phyloP scores from a whole-genome alignment of 1,139 yeast genomes.

The Candida sp. region DNA sequence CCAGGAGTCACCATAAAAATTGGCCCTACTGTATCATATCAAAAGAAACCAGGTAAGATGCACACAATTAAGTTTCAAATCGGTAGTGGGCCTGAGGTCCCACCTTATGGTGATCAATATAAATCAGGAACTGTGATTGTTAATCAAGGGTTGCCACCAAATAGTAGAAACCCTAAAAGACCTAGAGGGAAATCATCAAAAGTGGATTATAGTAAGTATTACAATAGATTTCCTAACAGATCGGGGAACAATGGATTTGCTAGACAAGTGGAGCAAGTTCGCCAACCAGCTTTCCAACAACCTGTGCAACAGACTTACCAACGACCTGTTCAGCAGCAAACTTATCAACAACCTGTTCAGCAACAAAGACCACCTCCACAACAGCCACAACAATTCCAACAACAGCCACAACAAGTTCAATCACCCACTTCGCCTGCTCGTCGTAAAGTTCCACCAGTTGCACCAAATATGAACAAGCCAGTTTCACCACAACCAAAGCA shows the following conservation, averaged over 20 bases:
- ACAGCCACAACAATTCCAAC: constrained; percentile 7
- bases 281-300: constrained; percentile 11
- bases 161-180: constrained; percentile 64
- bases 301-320: constrained; percentile 9
- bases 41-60: constrained; percentile 85
- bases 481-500: constrained; percentile 9
- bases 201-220: constrained; percentile 44
- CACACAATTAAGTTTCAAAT: constrained; percentile 69
- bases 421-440: constrained; percentile 5
- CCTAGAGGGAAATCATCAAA: constrained; percentile 49
- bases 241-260: constrained; percentile 11
- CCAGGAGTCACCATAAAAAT: constrained; percentile 60
- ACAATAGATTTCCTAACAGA: constrained; percentile 28
- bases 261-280: constrained; percentile 14
- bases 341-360: constrained; percentile 14
- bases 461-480: constrained; percentile 3
- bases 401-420: constrained; percentile 8
- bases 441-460: constrained; percentile 11
- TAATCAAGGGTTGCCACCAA: constrained; percentile 74
- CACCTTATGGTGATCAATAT: constrained; percentile 66
- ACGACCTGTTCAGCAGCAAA: constrained; percentile 4
- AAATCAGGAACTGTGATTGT: constrained; percentile 89
- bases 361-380: constrained; percentile 10
- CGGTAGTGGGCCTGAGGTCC: constrained; percentile 52
- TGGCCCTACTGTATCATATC: constrained; percentile 74